These are phyloP conservation scores for Choiromyces venosus DNA, from an alignment of 495 filamentous ascomycete species.

Conservation along the genomic window DNA sequence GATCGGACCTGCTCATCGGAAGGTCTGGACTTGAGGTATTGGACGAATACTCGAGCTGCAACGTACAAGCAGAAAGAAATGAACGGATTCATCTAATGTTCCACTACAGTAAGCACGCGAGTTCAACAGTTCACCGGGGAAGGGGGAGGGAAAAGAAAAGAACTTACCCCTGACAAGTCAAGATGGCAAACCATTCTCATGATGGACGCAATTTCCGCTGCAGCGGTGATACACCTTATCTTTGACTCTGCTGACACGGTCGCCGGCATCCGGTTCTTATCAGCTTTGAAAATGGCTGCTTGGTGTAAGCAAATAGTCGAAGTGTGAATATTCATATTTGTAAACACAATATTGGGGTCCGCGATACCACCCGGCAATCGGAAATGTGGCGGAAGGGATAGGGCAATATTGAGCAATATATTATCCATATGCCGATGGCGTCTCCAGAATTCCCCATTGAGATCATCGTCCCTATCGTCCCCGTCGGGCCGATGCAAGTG, in stretches of 20 bases:
- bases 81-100: slow-evolving; percentile 82
- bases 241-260: slow-evolving; percentile 82
- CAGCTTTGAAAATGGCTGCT: slow-evolving; percentile 94
- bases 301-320: slow-evolving; percentile 96
- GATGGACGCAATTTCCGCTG: slow-evolving; percentile 89
- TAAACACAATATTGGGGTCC: slow-evolving; percentile 85
- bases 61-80: slow-evolving; percentile 95
- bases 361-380: slow-evolving; percentile 70
- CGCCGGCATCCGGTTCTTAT: slow-evolving; percentile 73
- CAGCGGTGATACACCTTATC: slow-evolving; percentile 84
- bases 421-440: slow-evolving; percentile 85
- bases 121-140: slow-evolving; percentile 1
- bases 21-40: slow-evolving; percentile 83
- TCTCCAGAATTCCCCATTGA: slow-evolving; percentile 95
- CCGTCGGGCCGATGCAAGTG: slow-evolving; percentile 86
- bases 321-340: slow-evolving; percentile 95
- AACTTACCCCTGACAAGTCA: slow-evolving; percentile 73
- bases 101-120: slow-evolving; percentile 2
- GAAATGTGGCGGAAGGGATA: slow-evolving; percentile 76
- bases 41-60: slow-evolving; percentile 87
- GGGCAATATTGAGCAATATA: slow-evolving; percentile 75
- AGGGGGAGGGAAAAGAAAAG: not conserved
- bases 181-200: slow-evolving; percentile 93
- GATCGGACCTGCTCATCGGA: slow-evolving; percentile 75
- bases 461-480: slow-evolving; percentile 76